These are phyloP conservation scores for Aegilops speltoides DNA, from an alignment of 176 grass and related monocot species.

Conservation along the genomic window DNA sequence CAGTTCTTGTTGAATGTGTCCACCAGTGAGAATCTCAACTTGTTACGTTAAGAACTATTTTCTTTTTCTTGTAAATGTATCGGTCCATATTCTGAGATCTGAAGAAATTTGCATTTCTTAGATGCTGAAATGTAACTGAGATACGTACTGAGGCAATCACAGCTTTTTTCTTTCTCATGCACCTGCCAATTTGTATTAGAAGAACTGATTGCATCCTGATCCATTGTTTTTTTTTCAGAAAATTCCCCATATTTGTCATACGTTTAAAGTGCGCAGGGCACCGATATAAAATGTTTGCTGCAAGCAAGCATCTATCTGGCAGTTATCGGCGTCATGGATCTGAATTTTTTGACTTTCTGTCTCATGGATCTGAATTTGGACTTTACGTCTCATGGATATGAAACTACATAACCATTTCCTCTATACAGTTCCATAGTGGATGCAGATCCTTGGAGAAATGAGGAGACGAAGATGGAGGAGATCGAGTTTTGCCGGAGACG, in stretches of 20 bases:
- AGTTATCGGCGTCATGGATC: neutral
- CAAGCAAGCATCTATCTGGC: neutral
- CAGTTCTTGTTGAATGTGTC: slow-evolving; percentile 16
- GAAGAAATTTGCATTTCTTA: slow-evolving; percentile 11
- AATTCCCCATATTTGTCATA: neutral
- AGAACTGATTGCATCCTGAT: neutral
- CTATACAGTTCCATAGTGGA: neutral
- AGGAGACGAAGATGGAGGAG: neutral
- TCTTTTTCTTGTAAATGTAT: neutral
- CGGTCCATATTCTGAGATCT: neutral
- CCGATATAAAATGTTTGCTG: neutral
- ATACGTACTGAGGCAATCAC: neutral
- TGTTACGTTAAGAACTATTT: neutral
- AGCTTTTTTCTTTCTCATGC: neutral
- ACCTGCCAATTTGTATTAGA: neutral
- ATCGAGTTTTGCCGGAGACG: neutral
- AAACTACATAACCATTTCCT: slow-evolving; percentile 5
- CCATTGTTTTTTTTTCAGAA: neutral
- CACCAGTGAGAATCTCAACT: slow-evolving; percentile 1
- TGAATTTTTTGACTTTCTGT: neutral
- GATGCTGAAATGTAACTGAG: slow-evolving; percentile 8
- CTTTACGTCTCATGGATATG: neutral
- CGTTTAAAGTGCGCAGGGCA: neutral
- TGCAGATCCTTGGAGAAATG: neutral
- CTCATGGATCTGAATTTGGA: neutral